Percentiles rank a stretch among this genome's conserved stretches.
Evolutionary conservation across 2,329 filamentous ascomycete species (phyloP).

Genomic region (Xylariaceae sp.): DNA sequence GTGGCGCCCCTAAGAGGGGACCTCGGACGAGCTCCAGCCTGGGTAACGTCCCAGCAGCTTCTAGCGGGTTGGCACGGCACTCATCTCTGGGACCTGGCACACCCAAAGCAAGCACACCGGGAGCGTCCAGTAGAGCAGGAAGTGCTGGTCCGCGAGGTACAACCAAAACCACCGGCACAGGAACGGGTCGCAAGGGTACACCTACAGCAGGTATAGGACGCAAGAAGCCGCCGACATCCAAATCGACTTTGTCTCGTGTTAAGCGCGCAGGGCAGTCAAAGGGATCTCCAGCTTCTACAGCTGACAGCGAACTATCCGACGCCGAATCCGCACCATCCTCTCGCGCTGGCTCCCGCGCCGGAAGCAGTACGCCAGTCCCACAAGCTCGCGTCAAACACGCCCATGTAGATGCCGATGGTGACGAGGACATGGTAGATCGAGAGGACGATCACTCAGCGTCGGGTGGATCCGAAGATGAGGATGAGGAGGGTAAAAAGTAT

Average conservation of each 20-base stretch:
- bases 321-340: constrained; percentile 51
- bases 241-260: constrained; percentile 59
- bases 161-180: constrained; percentile 38
- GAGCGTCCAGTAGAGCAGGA: constrained; percentile 43
- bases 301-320: constrained; percentile 62
- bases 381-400: constrained; percentile 11
- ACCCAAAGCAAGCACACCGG: constrained; percentile 43
- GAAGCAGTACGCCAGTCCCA: constrained; percentile 34
- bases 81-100: constrained; percentile 60
- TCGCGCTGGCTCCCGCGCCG: constrained; percentile 39
- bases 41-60: constrained; percentile 44
- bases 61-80: constrained; percentile 58
- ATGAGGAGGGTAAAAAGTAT: constrained; percentile 75
- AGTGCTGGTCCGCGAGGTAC: constrained; percentile 56
- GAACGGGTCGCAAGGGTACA: constrained; percentile 42
- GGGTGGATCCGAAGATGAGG: constrained; percentile 55
- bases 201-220: constrained; percentile 26
- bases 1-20: constrained; percentile 45
- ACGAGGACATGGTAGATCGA: constrained; percentile 30
- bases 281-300: constrained; percentile 59
- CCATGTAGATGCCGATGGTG: constrained; percentile 20
- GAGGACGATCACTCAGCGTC: constrained; percentile 23
- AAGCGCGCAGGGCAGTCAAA: constrained; percentile 52
- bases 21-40: constrained; percentile 45
- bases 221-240: constrained; percentile 36